Evolutionary conservation across 768 basidiomycete species (phyloP), one percentile per base, ranked within the genome.

Genomic region (Daedaleopsis nitida): DNA sequence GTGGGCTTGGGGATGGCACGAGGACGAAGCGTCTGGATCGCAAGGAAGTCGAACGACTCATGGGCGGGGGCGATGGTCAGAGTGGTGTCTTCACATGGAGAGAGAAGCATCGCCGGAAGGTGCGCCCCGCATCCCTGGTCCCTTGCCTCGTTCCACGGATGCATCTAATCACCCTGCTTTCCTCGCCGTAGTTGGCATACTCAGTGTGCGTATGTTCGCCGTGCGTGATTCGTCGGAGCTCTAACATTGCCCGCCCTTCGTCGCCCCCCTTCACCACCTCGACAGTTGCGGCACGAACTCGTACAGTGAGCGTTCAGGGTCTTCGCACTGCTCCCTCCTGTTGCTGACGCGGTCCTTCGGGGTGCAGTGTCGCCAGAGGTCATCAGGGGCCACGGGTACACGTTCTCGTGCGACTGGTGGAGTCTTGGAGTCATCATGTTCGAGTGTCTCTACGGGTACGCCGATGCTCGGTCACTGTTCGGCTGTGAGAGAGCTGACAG

Each of bases 341-440:
- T n/a, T n/a, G 35, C 48, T 47, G 35, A 58, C 38, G 42, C 21
- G 13, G 60, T 50, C 42, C 43, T 38, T 42, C 51, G 55, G 59
- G 67, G 66, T 35, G 60, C 64, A 94, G 92, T 93, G 91, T 92
- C 91, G 10, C 92, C 92, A 45, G 92, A 94, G 73, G 92, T 94
- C 49, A 92, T 94, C 70, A 85, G 91, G 67, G 91, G 91, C 21
- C 90, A 92, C 70, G 96, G 95, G 24, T 98, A 98, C 75, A 86
- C 89, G 42, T 96, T 92, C 76, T 91, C 89, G 38, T 96, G 94
- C 72, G 96, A 98, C 72, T 98, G 95, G 95, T 99, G 96, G 96
- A 94, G 91, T 76, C 83, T 98, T 49, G 96, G 95, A 13, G 91
- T 97, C 57, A 98, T 99, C 73, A 92, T 94, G 87, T 98, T 89